Evolutionary conservation across 192 early-diverging fungal genomes (phyloP).

Genomic region (Umbelopsis ramanniana): DNA sequence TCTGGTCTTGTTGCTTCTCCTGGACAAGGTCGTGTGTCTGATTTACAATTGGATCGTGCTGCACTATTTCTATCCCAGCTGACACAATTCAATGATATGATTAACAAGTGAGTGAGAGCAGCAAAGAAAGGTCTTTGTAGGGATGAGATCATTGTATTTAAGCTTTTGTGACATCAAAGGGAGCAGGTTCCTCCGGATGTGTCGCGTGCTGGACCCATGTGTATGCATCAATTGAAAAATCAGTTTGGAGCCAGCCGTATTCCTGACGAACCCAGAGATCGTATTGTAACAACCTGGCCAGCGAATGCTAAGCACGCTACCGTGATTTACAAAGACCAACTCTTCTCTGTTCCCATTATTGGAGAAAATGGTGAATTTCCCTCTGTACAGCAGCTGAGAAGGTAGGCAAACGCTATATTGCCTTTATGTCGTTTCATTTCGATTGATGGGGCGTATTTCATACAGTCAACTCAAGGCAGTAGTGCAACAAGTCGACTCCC

Average conservation of each 20-base stretch:
- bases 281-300: constrained; percentile 73
- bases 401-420: constrained; percentile 24
- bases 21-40: constrained; percentile 60
- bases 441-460: background rate
- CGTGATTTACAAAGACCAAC: constrained; percentile 83
- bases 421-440: too few species aligned
- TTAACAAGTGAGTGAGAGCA: constrained; percentile 61
- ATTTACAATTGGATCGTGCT: constrained; percentile 78
- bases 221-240: constrained; percentile 95
- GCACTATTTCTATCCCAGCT: constrained; percentile 73
- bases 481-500: constrained; percentile 50
- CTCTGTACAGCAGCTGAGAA: constrained; percentile 46
- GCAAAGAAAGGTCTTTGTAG: constrained; percentile 53
- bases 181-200: constrained; percentile 68
- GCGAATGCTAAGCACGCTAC: constrained; percentile 79
- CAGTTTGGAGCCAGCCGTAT: constrained; percentile 85
- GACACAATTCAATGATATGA: constrained; percentile 73
- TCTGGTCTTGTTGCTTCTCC: constrained; percentile 44
- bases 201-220: constrained; percentile 73
- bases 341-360: constrained; percentile 83
- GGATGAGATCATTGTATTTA: background rate
- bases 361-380: constrained; percentile 69
- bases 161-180: constrained; percentile 22
- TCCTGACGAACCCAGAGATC: constrained; percentile 69
- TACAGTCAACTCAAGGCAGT: constrained; percentile 47